Percentiles rank a stretch among this genome's conserved stretches.
Evolutionary conservation across 768 basidiomycete genomes (phyloP).

Genomic region (Lactifluus hygrophoroides): DNA sequence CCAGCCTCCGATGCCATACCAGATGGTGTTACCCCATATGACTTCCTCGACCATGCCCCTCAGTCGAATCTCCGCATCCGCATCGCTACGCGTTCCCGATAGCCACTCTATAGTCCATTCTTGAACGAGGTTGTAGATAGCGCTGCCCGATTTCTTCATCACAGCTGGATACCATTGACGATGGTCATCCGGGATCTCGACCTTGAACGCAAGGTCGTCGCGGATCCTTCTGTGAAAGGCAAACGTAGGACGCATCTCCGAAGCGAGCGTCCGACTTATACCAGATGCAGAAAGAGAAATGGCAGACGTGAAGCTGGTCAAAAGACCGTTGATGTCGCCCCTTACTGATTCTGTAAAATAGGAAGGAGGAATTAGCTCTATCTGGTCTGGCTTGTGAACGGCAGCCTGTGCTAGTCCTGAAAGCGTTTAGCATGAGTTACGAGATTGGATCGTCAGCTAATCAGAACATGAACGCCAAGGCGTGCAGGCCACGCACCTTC

Average conservation of each 20-base stretch:
- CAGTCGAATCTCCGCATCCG: conserved; percentile 25
- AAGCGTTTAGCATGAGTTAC: neutral
- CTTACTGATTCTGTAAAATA: conserved; percentile 17
- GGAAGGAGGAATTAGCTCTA: conserved; percentile 28
- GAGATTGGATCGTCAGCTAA: too few species aligned
- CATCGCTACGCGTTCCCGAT: neutral
- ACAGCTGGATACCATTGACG: conserved; percentile 12
- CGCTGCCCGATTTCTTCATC: conserved; percentile 10
- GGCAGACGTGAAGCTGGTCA: conserved; percentile 23
- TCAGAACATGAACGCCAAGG: neutral
- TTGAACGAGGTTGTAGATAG: conserved; percentile 16
- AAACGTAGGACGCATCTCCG: conserved; percentile 30
- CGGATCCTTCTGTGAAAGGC: conserved; percentile 47
- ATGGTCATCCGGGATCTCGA: conserved; percentile 12
- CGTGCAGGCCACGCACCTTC: conserved; percentile 40
- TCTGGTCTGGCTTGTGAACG: conserved; percentile 35
- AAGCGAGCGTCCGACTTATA: conserved; percentile 25
- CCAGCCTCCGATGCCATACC: conserved; percentile 54
- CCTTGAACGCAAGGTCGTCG: conserved; percentile 32
- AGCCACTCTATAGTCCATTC: conserved; percentile 20
- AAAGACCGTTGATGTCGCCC: neutral
- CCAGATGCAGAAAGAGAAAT: neutral
- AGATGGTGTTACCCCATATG: conserved; percentile 41
- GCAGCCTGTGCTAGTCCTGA: conserved; percentile 50
- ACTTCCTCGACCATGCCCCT: conserved; percentile 54